Conservation (phyloP, 305 asterid genomes). For the Fraxinus floribunda region DNA sequence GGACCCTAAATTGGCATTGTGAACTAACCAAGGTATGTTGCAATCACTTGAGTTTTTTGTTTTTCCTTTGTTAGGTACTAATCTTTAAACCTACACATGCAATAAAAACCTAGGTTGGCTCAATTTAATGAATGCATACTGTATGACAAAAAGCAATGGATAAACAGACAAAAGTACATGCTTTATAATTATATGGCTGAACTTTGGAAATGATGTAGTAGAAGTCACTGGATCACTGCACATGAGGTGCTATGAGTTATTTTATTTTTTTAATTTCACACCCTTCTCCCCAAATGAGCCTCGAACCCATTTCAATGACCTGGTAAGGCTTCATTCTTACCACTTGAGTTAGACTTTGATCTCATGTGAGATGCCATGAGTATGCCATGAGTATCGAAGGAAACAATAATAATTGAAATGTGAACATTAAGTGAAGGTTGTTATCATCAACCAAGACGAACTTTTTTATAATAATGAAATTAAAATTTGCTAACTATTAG, state of each 20-base stretch:
- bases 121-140: background rate
- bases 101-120: background rate
- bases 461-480: background rate
- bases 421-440: background rate
- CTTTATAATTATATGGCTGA: background rate
- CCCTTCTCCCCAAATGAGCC: background rate
- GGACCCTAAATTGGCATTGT: constrained; percentile 57
- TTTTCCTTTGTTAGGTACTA: background rate
- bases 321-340: background rate
- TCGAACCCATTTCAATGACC: background rate
- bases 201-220: background rate
- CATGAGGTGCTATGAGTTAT: background rate
- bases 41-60: background rate
- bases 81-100: background rate
- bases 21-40: constrained; percentile 29
- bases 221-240: background rate
- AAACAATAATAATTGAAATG: background rate
- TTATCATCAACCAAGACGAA: background rate
- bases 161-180: background rate
- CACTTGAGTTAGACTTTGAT: background rate
- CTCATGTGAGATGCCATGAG: background rate
- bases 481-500: background rate
- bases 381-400: too few species aligned
- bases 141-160: background rate
- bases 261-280: background rate